A percentile compares a stretch with the other conserved stretches of the same genome.
Conservation (phyloP, 2,329 filamentous ascomycete genomes). For the Aschersonia sp. region DNA sequence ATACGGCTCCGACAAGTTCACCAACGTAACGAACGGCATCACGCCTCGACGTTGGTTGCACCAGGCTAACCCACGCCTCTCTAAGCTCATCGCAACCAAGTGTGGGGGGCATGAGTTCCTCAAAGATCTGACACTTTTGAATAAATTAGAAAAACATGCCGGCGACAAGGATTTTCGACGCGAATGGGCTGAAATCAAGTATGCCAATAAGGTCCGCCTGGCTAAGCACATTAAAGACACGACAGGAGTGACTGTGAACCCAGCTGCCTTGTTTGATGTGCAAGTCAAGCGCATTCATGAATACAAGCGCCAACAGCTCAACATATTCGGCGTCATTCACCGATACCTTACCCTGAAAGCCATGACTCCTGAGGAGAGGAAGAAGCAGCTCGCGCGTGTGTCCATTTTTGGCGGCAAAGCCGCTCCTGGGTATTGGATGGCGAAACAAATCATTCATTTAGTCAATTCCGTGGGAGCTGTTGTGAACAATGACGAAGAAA, state of each 20-base stretch:
- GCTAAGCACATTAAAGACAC: slow-evolving; percentile 81
- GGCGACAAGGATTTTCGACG: slow-evolving; percentile 84
- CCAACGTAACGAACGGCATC: slow-evolving; percentile 96
- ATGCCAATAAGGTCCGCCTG: slow-evolving; percentile 83
- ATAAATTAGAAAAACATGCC: slow-evolving; percentile 69
- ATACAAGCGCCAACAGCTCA: slow-evolving; percentile 97
- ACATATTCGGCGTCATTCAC: slow-evolving; percentile 96
- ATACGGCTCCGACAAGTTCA: slow-evolving; percentile 94
- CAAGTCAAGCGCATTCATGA: slow-evolving; percentile 99
- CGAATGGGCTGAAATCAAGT: slow-evolving; percentile 95
- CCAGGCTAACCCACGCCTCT: slow-evolving; percentile 88
- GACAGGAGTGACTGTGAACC: slow-evolving; percentile 71
- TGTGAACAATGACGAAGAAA: slow-evolving; percentile 82
- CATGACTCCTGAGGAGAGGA: slow-evolving; percentile 68
- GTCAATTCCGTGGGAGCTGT: slow-evolving; percentile 84
- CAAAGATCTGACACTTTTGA: slow-evolving; percentile 76
- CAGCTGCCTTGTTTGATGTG: slow-evolving; percentile 80
- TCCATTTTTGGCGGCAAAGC: slow-evolving; percentile 97
- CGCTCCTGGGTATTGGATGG: slow-evolving; percentile 99
- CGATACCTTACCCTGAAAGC: slow-evolving; percentile 82
- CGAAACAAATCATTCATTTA: slow-evolving; percentile 94
- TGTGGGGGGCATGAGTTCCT: slow-evolving; percentile 71
- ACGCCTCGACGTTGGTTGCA: slow-evolving; percentile 93
- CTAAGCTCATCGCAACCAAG: slow-evolving; percentile 84
- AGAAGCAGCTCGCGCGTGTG: slow-evolving; percentile 76